phyloP scores from a whole-genome alignment of 176 grass and related monocot genomes.

The Tuctoria greenei region DNA sequence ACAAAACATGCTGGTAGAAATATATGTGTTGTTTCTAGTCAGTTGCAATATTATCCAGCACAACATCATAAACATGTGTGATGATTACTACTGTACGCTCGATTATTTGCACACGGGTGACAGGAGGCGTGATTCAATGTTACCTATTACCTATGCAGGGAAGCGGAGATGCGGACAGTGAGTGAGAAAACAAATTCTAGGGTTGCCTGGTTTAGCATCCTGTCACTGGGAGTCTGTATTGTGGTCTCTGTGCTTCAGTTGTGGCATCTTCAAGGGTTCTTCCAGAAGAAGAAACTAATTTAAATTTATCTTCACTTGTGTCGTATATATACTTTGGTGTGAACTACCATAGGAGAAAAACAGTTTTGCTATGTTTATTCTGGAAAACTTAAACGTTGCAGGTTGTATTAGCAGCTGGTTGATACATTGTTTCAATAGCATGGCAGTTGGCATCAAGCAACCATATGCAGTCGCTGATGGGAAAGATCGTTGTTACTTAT shows the following conservation, averaged over 20 bases:
- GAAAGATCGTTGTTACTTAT: neutral
- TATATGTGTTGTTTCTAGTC: neutral
- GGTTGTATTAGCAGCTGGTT: conserved; percentile 21
- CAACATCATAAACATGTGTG: neutral
- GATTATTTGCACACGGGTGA: neutral
- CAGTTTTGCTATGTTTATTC: conserved; percentile 50
- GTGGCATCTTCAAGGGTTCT: conserved; percentile 86
- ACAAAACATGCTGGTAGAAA: neutral
- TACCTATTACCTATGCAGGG: conserved; percentile 64
- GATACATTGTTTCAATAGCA: conserved; percentile 33
- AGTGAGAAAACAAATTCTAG: conserved; percentile 88
- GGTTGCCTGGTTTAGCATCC: conserved; percentile 87
- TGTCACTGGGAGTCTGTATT: conserved; percentile 79
- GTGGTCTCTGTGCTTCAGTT: conserved; percentile 71
- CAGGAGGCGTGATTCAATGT: conserved; percentile 22
- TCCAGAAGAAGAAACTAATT: conserved; percentile 98
- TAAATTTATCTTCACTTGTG: conserved; percentile 31
- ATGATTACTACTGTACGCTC: neutral
- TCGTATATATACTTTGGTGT: conserved; percentile 40
- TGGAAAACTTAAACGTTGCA: conserved; percentile 1
- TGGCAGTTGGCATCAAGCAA: conserved; percentile 5
- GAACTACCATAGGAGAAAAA: conserved; percentile 27
- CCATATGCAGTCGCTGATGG: neutral
- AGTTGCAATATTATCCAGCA: neutral
- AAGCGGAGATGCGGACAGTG: conserved; percentile 81